Evolutionary conservation across 2,329 filamentous ascomycete genomes (phyloP).

Genomic region (Ceratocystis eucalypticola): DNA sequence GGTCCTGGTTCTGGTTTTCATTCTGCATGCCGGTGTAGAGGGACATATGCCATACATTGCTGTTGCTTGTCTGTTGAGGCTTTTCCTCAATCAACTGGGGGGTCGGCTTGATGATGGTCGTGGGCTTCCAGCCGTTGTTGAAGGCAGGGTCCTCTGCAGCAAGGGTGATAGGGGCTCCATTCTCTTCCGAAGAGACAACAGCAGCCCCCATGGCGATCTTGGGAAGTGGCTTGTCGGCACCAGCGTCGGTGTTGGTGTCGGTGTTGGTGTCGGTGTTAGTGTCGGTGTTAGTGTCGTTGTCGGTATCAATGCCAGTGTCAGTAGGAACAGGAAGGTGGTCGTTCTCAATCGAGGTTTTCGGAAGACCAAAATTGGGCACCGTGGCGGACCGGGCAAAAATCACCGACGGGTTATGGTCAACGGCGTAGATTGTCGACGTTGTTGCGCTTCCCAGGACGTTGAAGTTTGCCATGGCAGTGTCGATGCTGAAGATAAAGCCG

Average conservation of each 20-base stretch:
- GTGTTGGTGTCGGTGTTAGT: no score
- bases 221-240: not conserved
- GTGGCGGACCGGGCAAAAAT: constrained; percentile 28
- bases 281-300: no score
- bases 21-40: not conserved
- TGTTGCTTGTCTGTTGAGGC: not conserved
- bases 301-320: not conserved
- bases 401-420: constrained; percentile 42
- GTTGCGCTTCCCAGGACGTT: constrained; percentile 20
- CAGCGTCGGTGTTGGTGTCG: no score
- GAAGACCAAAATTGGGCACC: constrained; percentile 29
- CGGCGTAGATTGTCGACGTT: constrained; percentile 36
- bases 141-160: not conserved
- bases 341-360: not conserved
- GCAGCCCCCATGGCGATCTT: constrained; percentile 8
- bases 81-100: not conserved
- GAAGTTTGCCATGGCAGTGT: constrained; percentile 8
- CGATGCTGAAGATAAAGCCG: constrained; percentile 16
- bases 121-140: not conserved
- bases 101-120: not conserved
- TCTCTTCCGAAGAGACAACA: not conserved
- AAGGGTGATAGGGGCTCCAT: not conserved
- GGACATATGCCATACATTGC: not conserved
- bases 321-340: constrained; percentile 10
- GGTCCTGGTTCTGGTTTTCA: not conserved